A percentile compares a stretch with the other conserved stretches of the same genome.
Evolutionary conservation across 148 eudicot genomes (phyloP).

Genomic region (Arctostaphylos glauca): DNA sequence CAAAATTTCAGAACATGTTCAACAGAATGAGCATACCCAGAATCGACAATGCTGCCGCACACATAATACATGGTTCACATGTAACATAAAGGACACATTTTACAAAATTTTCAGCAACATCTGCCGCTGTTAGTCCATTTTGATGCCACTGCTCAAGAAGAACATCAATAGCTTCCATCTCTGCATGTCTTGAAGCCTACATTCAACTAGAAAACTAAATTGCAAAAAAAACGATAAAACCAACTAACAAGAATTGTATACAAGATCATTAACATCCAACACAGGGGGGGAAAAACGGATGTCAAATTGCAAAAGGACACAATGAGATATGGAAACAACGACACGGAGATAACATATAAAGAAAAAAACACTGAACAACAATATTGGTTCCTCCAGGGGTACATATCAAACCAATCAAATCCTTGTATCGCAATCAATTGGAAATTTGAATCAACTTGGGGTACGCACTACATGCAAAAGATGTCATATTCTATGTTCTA

Average conservation of each 20-base stretch:
- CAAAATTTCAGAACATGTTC: too few relatives aligned
- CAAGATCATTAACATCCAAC: neutral
- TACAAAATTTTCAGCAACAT: slow-evolving; percentile 56
- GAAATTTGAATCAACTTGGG: neutral
- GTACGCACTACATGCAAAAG: neutral
- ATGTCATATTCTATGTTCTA: neutral
- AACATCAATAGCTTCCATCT: slow-evolving; percentile 81
- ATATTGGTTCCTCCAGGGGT: neutral
- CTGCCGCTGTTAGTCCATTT: slow-evolving; percentile 46
- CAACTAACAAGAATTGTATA: neutral
- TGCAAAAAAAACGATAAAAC: neutral
- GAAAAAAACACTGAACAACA: neutral
- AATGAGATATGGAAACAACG: neutral
- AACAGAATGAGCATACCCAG: slow-evolving; percentile 40
- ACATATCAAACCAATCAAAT: neutral
- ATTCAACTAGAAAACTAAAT: slow-evolving; percentile 6
- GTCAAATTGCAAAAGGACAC: neutral
- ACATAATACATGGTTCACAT: slow-evolving; percentile 98
- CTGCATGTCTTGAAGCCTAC: slow-evolving; percentile 80
- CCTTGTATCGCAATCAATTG: neutral
- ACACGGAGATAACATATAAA: neutral
- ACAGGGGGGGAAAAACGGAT: too few relatives aligned
- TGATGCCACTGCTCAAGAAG: slow-evolving; percentile 67
- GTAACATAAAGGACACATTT: slow-evolving; percentile 76
- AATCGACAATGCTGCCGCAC: slow-evolving; percentile 81